These are phyloP conservation scores for Tephrocybe sp. DNA, from an alignment of 768 basidiomycete species.

Conservation along the genomic window DNA sequence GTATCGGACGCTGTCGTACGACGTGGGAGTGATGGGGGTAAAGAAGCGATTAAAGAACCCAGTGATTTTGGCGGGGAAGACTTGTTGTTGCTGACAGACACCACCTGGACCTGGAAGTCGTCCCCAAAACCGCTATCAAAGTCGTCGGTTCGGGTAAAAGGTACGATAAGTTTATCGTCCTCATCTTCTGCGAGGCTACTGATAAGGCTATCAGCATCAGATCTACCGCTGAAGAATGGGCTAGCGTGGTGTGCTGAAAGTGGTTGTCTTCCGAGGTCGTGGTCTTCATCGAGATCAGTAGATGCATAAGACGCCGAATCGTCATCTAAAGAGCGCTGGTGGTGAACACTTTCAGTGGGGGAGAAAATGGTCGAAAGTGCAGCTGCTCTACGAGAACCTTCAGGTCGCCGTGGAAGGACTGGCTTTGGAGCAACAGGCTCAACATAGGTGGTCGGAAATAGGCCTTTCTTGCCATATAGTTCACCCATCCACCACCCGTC, in stretches of 20 bases:
- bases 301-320: constrained; percentile 21
- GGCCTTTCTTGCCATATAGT: constrained; percentile 63
- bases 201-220: constrained; percentile 43
- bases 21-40: constrained; percentile 20
- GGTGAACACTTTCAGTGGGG: neutral
- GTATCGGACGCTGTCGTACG: constrained; percentile 23
- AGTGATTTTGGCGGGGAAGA: neutral
- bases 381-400: constrained; percentile 3
- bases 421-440: constrained; percentile 45
- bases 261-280: constrained; percentile 45
- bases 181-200: constrained; percentile 45
- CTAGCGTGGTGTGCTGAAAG: constrained; percentile 37
- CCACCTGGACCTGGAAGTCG: constrained; percentile 17
- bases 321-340: constrained; percentile 5
- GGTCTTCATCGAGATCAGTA: constrained; percentile 47
- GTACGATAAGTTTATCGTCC: constrained; percentile 34
- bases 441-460: constrained; percentile 82
- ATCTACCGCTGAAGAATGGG: constrained; percentile 43
- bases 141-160: constrained; percentile 13
- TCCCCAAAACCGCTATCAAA: constrained; percentile 10
- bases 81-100: neutral
- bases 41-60: constrained; percentile 8
- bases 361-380: constrained; percentile 3
- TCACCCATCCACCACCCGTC: constrained; percentile 94
- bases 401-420: constrained; percentile 23